Evolutionary conservation across 2,329 filamentous ascomycete species (phyloP), one percentile per base, ranked within the genome.

Genomic region (Helicocarpus griseus): DNA sequence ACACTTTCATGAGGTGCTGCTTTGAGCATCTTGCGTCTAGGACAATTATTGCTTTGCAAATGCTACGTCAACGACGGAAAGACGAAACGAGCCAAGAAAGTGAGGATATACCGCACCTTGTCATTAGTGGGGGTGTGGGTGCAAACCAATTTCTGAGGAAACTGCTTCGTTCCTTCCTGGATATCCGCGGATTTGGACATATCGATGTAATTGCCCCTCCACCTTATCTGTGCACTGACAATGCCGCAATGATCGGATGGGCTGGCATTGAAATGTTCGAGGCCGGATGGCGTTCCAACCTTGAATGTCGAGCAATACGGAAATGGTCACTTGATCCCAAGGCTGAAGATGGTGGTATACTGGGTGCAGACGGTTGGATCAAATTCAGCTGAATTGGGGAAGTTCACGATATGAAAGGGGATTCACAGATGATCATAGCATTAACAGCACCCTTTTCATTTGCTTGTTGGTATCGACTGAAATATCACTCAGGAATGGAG

Each of bases 211-310:
- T 84, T 28, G 86, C 85, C 51, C 91, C 93, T n/a, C 89, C 89
- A 2, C 69, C 80, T 8, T 74, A 76, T 39, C 75, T 91, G 49
- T 97, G 93, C 64, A 96, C 89, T 0, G 93, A 98, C 63, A 97
- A 98, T 68, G 93, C 93, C 11, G 88, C 89, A 45, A 98, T 98
- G 93, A 90, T 97, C 65, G 91, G 86, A 1, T 97, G 93, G 91
- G 77, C 90, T 1, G 93, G 86, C 0, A 78, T 90, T 58, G 90
- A 97, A 70, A 96, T 98, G 90, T 96, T 80, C 63, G 78, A 86
- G 66, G 81, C 79, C 1, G 90, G 91, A 0, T 90, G 81, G 75
- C 69, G 74, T 53, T 84, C 81, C 7, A 77, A 79, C 19, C 62
- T 90, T 51, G 75, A 72, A 22, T 77, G 83, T 52, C 65, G 77